Conservation (phyloP, 192 early-diverging fungal species). For the Podila epicladia region DNA sequence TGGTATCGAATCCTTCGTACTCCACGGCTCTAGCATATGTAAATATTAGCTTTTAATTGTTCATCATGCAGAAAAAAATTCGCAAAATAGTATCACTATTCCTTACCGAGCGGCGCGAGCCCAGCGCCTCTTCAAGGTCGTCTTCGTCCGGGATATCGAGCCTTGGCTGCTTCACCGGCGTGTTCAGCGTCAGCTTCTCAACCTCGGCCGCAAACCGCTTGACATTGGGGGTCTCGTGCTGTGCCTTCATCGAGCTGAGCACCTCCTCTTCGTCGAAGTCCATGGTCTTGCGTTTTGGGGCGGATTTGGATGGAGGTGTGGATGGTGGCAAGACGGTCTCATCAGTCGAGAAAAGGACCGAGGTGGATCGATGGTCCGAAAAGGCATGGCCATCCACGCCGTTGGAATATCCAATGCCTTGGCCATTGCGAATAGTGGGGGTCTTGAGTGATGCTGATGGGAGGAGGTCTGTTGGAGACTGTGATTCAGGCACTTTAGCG, state of each 20-base stretch:
- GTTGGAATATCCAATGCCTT: background rate
- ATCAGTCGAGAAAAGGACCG: constrained; percentile 31
- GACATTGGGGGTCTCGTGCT: constrained; percentile 17
- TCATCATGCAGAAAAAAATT: background rate
- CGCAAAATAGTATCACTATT: too few relatives aligned
- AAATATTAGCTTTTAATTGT: too few relatives aligned
- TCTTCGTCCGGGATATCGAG: constrained; percentile 14
- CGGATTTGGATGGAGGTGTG: background rate
- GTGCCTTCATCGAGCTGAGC: constrained; percentile 1
- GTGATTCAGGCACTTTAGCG: background rate
- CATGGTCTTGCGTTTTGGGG: constrained; percentile 26
- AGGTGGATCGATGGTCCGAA: background rate
- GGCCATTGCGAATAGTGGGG: background rate
- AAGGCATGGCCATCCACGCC: background rate
- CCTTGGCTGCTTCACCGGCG: constrained; percentile 14
- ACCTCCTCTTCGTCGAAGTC: constrained; percentile 13
- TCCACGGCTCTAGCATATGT: constrained; percentile 22
- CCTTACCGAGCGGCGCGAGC: constrained; percentile 30
- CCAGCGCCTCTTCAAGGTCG: constrained; percentile 5
- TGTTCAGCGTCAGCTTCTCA: constrained; percentile 25
- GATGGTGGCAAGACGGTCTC: constrained; percentile 10
- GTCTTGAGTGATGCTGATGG: background rate
- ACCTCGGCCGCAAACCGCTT: constrained; percentile 49
- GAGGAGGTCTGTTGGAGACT: too few relatives aligned
- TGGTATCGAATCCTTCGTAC: constrained; percentile 32